A percentile compares a stretch with the other conserved stretches of the same genome.
phyloP scores from a whole-genome alignment of 306 rosid genomes.

The Castanea crenata region DNA sequence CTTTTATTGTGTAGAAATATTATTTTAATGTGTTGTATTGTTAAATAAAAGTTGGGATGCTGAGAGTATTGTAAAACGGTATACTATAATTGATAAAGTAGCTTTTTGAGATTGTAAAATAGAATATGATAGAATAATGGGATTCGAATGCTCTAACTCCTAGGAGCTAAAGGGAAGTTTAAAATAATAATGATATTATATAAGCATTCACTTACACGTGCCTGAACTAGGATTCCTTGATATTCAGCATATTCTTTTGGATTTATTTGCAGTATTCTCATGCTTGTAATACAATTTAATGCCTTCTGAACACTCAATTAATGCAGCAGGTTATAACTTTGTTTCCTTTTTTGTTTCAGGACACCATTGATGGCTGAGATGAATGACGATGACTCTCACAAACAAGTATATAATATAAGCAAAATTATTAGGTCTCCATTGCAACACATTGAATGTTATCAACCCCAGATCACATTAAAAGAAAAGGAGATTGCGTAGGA shows the following conservation, averaged over 20 bases:
- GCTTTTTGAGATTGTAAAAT: too few relatives aligned
- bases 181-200: neutral
- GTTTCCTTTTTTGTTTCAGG: slow-evolving; percentile 43
- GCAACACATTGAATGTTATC: too few relatives aligned
- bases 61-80: too few relatives aligned
- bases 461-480: too few relatives aligned
- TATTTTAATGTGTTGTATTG: too few relatives aligned
- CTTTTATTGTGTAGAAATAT: too few relatives aligned
- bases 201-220: neutral
- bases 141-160: neutral
- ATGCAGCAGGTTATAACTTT: slow-evolving; percentile 3
- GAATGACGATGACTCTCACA: slow-evolving; percentile 70
- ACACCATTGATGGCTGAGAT: slow-evolving; percentile 76
- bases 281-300: slow-evolving; percentile 1
- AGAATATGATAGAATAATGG: too few relatives aligned
- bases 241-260: neutral
- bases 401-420: too few relatives aligned
- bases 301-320: neutral
- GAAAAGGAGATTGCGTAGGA: too few relatives aligned
- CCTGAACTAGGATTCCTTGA: neutral
- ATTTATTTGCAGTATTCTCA: neutral
- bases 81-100: too few relatives aligned
- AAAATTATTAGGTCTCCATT: too few relatives aligned
- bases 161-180: neutral
- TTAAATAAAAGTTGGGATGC: too few relatives aligned